These are phyloP conservation scores for Fusarium xyrophilum DNA, from an alignment of 2,329 filamentous ascomycete species.

Conservation along the genomic window DNA sequence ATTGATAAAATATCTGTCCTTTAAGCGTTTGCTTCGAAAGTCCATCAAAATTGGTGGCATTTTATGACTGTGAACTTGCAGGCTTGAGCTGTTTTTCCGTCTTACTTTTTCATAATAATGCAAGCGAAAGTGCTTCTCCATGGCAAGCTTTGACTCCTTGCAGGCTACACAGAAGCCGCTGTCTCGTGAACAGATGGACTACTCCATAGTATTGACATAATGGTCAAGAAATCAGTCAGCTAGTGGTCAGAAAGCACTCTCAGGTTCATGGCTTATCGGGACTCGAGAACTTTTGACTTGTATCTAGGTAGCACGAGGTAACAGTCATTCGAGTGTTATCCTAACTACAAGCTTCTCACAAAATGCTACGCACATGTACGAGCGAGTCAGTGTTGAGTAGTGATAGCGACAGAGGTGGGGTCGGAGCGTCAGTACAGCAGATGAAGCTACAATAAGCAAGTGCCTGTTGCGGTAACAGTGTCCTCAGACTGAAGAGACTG, in stretches of 20 bases:
- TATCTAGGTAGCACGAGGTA: background rate
- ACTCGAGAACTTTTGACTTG: background rate
- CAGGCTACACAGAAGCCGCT: background rate
- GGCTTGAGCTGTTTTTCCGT: background rate
- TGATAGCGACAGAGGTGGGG: background rate
- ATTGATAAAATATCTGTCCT: background rate
- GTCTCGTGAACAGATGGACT: background rate
- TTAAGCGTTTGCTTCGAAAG: background rate
- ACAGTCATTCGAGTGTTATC: background rate
- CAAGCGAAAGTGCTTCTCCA: background rate
- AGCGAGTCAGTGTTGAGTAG: background rate
- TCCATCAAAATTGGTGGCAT: background rate
- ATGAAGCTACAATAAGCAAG: background rate
- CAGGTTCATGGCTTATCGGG: too few relatives aligned
- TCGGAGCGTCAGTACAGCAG: background rate
- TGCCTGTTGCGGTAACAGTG: background rate
- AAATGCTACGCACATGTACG: background rate
- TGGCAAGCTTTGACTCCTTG: background rate
- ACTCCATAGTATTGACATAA: background rate
- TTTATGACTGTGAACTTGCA: too few relatives aligned
- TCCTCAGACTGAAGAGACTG: too few relatives aligned
- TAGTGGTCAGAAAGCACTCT: background rate
- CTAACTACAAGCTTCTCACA: background rate
- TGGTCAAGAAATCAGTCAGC: background rate
- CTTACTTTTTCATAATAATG: background rate